Evolutionary conservation across 306 rosid species (phyloP).

Genomic region (Rosa multiflora): DNA sequence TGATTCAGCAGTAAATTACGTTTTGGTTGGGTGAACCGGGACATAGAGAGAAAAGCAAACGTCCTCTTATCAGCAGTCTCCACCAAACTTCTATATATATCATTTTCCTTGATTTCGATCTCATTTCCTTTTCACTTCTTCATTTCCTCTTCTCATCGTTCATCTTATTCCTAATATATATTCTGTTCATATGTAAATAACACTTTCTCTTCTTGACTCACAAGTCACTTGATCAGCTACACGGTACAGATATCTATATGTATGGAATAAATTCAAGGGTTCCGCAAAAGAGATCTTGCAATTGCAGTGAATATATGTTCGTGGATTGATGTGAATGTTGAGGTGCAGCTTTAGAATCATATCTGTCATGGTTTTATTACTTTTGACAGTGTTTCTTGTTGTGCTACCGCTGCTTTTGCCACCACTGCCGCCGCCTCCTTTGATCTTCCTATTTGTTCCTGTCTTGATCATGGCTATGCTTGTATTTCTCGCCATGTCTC

Average conservation of each 20-base stretch:
- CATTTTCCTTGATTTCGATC: background rate
- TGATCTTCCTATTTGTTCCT: background rate
- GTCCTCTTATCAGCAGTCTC: background rate
- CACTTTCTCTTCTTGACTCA: background rate
- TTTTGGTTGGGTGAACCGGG: constrained; percentile 7
- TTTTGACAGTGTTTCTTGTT: background rate
- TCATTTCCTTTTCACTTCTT: background rate
- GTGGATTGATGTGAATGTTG: background rate
- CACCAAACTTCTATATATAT: background rate
- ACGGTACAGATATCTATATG: background rate
- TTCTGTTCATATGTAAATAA: background rate
- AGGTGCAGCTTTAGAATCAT: background rate
- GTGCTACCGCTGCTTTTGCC: background rate
- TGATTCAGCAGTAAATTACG: background rate
- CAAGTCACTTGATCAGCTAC: background rate
- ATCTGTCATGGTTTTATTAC: background rate
- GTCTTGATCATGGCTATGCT: background rate
- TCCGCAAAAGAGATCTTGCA: background rate
- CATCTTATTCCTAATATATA: background rate
- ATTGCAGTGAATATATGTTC: background rate
- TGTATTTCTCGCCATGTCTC: background rate
- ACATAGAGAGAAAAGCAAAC: background rate
- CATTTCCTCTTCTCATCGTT: background rate
- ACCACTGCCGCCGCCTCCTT: constrained; percentile 2
- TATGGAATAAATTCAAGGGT: background rate